A percentile compares a stretch with the other conserved stretches of the same genome.
Evolutionary conservation across 2,329 filamentous ascomycete genomes (phyloP).

Genomic region (Colletotrichum sidae): DNA sequence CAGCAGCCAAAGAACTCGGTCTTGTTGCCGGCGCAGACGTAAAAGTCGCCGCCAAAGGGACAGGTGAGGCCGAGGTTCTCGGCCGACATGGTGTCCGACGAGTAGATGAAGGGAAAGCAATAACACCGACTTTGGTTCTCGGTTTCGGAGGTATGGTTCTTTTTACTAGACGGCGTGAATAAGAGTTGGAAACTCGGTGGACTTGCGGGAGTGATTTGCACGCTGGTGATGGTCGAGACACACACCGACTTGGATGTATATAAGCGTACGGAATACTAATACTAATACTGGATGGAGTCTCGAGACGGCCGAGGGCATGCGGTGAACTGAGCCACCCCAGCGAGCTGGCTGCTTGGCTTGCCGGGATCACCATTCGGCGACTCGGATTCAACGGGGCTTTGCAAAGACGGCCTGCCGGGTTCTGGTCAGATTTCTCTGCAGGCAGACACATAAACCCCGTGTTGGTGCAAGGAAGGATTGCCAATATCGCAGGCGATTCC

Average conservation of each 20-base stretch:
- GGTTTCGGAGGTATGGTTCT: too few relatives aligned
- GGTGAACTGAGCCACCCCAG: slow-evolving; percentile 18
- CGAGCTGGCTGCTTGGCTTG: slow-evolving; percentile 6
- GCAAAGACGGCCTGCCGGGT: not conserved
- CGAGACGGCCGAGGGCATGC: not conserved
- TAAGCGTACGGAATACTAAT: slow-evolving; percentile 6
- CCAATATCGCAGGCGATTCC: slow-evolving; percentile 16
- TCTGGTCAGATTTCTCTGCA: not conserved
- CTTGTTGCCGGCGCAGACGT: slow-evolving; percentile 48
- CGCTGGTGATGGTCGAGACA: slow-evolving; percentile 3
- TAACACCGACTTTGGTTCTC: too few relatives aligned
- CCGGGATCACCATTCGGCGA: slow-evolving; percentile 15
- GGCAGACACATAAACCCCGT: slow-evolving; percentile 26
- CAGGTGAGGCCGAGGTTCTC: slow-evolving; percentile 45
- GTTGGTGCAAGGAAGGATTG: slow-evolving; percentile 16
- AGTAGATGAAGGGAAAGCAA: not conserved
- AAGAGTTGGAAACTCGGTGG: not conserved
- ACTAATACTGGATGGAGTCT: too few relatives aligned
- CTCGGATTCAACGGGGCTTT: slow-evolving; percentile 12
- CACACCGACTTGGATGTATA: slow-evolving; percentile 13
- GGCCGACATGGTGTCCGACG: not conserved
- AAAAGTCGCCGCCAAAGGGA: slow-evolving; percentile 47
- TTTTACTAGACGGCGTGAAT: too few relatives aligned
- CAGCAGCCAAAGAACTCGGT: slow-evolving; percentile 56
- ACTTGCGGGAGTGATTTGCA: not conserved